Base-by-base conservation (phyloP, 179 eudicot genomes). In the Drosera spatulata region DNA sequence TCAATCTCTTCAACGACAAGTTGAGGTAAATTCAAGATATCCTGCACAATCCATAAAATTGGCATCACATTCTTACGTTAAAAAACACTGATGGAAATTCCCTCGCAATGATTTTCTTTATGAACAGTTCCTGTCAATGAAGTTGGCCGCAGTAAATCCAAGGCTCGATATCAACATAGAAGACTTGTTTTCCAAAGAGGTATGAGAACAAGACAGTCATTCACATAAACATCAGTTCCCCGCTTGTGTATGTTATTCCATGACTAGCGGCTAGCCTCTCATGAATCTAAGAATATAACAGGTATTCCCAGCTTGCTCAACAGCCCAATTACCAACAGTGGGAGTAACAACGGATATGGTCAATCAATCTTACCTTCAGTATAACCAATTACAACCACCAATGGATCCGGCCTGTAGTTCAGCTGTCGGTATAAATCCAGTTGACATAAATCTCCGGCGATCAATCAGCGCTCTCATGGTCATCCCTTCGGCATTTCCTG, bases 1-100 rank as follows among this genome's bases (percentile, higher is more conserved):
- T 51, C 95, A 90, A 73, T 90, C 97, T 42, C 93, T 90, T 61
- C 97, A 90, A 69, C 75, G 86, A 85, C 97, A 87, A 90, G 95
- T 90, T 11, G 95, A 90, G 97, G 97, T 90, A 80, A 39, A 56
- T 10, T 41, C 5, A 10, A 10, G 10, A 15, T 12, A n/a, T 14
- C 39, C 58, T 7, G 39, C 6, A n/a, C 55, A 51, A 51, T 7
- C 14, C 14, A 51, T 7, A 51, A 8, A 51, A 46, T 46, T 46
- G 11, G 11, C 50, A 46, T 8, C 58, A 52, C 6, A 51, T 56
- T 15, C 39, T n/a, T 59, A 53, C 1, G 33, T 22, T 22, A 22
- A 22, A 22, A 22, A 22, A 22, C 1, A 22, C 33, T 22, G 33
- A 39, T 55, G 38, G 22, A 11, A 50, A 38, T 64, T 4, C 4